Percentiles rank a stretch among this genome's conserved stretches.
Evolutionary conservation across 2,329 filamentous ascomycete genomes (phyloP).

Genomic region (Penicillium sp.): DNA sequence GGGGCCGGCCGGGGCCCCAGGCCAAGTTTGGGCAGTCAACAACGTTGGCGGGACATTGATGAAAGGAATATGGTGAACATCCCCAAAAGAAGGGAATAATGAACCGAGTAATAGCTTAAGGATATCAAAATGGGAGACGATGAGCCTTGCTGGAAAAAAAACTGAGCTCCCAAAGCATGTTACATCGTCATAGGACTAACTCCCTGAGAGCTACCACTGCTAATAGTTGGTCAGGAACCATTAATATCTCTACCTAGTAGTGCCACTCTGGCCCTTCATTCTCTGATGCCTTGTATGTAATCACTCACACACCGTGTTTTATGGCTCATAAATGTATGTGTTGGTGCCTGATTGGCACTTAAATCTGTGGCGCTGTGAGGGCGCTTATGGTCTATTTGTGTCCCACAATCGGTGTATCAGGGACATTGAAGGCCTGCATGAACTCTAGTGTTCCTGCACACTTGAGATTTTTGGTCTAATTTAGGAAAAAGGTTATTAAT

Average conservation of each 20-base stretch:
- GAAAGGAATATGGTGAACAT: not conserved
- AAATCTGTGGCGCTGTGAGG: constrained; percentile 11
- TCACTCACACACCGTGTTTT: not conserved
- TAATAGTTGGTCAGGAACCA: not conserved
- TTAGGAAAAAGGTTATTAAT: not conserved
- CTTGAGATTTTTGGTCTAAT: not conserved
- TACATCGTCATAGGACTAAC: not conserved
- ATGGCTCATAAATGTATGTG: not conserved
- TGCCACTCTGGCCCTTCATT: not conserved
- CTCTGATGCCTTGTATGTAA: not conserved
- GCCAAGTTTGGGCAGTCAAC: not conserved
- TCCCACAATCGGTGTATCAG: constrained; percentile 17
- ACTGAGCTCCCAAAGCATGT: not conserved
- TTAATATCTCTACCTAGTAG: not conserved
- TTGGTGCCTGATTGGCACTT: not conserved
- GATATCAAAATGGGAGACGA: not conserved
- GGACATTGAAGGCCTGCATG: not conserved
- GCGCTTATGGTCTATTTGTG: constrained; percentile 26
- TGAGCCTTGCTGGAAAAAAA: not conserved
- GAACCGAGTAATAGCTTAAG: too few species aligned
- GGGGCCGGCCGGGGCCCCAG: too few species aligned
- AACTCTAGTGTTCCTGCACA: not conserved
- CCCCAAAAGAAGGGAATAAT: not conserved
- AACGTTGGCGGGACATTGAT: not conserved
- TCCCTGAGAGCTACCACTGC: not conserved